These are phyloP conservation scores for Houttuynia cordata DNA, from an alignment of 164 flowering plant species.

Conservation along the genomic window DNA sequence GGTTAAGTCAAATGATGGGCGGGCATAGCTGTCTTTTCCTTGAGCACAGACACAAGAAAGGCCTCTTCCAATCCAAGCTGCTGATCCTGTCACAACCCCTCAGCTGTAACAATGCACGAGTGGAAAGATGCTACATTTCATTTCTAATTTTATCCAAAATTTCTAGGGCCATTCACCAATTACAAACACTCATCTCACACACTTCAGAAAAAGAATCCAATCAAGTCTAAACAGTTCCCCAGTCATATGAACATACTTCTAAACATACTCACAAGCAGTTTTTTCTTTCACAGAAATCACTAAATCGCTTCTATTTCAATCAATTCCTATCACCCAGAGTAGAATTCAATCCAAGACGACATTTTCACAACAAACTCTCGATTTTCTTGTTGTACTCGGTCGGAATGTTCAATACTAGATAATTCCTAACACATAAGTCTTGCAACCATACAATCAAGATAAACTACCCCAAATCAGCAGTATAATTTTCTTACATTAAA, in stretches of 20 bases:
- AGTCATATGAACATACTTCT: neutral
- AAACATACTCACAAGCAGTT: neutral
- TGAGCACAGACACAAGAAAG: slow-evolving; percentile 99
- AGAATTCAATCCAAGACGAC: no score
- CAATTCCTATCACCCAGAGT: neutral
- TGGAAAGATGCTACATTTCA: neutral
- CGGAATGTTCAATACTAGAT: no score
- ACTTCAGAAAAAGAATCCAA: neutral
- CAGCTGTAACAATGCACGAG: slow-evolving; percentile 49
- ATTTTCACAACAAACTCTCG: no score
- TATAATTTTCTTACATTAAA: no score
- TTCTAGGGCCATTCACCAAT: no score
- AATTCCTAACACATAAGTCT: no score
- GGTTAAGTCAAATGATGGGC: slow-evolving; percentile 87
- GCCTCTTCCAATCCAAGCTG: slow-evolving; percentile 98
- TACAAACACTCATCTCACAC: neutral
- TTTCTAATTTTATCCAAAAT: no score
- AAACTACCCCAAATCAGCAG: no score
- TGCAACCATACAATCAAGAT: no score
- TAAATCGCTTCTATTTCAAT: neutral
- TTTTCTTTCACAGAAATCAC: neutral
- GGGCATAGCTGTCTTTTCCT: slow-evolving; percentile 80
- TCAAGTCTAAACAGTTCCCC: neutral
- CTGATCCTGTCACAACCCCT: slow-evolving; percentile 89
- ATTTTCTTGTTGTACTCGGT: no score